These are phyloP conservation scores for Macrocystidia cucumis DNA, from an alignment of 1,284 basidiomycete species.

Conservation along the genomic window DNA sequence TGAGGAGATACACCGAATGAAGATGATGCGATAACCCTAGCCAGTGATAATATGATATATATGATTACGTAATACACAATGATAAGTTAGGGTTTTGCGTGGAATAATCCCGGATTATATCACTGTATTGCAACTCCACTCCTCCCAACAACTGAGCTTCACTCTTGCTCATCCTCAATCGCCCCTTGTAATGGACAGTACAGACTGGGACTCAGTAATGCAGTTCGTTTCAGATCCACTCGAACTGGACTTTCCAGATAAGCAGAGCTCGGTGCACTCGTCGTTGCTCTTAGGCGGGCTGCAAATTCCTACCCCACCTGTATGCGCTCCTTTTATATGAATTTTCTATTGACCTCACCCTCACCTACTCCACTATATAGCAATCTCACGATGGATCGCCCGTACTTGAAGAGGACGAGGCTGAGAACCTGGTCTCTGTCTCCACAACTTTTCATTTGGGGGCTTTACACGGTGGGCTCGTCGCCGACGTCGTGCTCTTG, in stretches of 20 bases:
- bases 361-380: conserved; percentile 18
- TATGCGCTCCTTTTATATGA: conserved; percentile 22
- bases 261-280: conserved; percentile 8
- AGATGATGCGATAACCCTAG: no score
- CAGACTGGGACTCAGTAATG: conserved; percentile 56
- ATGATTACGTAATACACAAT: no score
- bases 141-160: no score
- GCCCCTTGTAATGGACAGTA: conserved; percentile 26
- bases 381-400: conserved; percentile 45
- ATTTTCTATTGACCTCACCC: conserved; percentile 1
- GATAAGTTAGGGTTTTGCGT: no score
- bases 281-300: background rate
- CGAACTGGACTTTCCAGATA: conserved; percentile 27
- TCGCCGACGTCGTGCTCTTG: conserved; percentile 56
- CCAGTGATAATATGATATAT: no score
- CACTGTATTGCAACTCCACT: no score
- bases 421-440: conserved; percentile 53
- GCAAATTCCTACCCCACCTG: conserved; percentile 57
- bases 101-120: no score
- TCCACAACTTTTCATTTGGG: conserved; percentile 74
- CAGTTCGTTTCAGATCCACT: conserved; percentile 55
- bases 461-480: conserved; percentile 43
- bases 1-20: conserved; percentile 73
- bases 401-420: conserved; percentile 27
- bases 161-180: conserved; percentile 2